Conservation (phyloP, 768 basidiomycete species). For the Agrocybe chaxingu region DNA sequence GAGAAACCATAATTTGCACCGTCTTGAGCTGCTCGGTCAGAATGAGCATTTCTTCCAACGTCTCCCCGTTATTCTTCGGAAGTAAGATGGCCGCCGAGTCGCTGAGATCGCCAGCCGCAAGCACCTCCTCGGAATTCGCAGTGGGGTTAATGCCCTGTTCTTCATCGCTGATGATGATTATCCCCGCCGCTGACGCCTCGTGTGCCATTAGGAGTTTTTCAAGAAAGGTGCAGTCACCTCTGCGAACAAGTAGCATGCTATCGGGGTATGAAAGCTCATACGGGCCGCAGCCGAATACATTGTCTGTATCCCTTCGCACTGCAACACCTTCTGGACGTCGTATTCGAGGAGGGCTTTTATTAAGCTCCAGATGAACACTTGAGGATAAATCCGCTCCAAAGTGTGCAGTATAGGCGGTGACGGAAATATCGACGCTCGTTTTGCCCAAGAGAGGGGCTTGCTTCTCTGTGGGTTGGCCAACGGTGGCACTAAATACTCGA, state of each 20-base stretch:
- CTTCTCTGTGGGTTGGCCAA: constrained; percentile 45
- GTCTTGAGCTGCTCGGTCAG: constrained; percentile 38
- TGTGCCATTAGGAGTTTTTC: constrained; percentile 75
- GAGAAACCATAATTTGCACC: constrained; percentile 20
- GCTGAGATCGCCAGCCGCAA: constrained; percentile 52
- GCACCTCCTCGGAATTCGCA: constrained; percentile 52
- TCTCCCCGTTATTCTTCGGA: constrained; percentile 45
- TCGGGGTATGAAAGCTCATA: constrained; percentile 47
- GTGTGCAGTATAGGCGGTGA: constrained; percentile 59
- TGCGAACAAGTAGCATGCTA: constrained; percentile 57
- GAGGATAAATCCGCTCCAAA: constrained; percentile 66
- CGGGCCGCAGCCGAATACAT: constrained; percentile 57
- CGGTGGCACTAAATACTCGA: constrained; percentile 51
- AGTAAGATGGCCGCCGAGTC: constrained; percentile 62
- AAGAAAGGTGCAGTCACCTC: constrained; percentile 87
- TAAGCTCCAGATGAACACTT: constrained; percentile 14
- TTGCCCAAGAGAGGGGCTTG: constrained; percentile 33
- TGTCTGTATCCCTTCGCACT: constrained; percentile 48
- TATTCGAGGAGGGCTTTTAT: constrained; percentile 36
- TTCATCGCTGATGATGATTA: constrained; percentile 70
- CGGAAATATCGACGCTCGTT: constrained; percentile 40
- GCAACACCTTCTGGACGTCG: constrained; percentile 50
- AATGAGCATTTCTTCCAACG: constrained; percentile 55
- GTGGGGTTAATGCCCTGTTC: constrained; percentile 65
- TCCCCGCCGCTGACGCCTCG: constrained; percentile 69